Conservation (phyloP, 805 yeast genomes). For the Metschnikowia chrysomelidarum region DNA sequence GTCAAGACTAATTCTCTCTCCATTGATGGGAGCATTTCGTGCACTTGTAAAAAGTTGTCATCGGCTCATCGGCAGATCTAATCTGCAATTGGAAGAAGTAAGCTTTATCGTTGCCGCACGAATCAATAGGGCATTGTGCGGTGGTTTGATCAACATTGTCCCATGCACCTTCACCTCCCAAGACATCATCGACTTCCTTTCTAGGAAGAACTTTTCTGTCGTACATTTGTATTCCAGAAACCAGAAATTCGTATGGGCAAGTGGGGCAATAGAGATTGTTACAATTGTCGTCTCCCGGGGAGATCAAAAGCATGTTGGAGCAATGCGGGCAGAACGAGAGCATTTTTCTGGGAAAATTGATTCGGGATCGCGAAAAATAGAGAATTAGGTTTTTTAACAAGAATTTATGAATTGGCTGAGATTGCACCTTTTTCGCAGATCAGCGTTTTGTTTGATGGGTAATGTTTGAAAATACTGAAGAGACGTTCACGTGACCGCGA, state of each 20-base stretch:
- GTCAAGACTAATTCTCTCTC: constrained; percentile 91
- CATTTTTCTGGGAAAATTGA: too few relatives aligned
- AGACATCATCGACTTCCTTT: constrained; percentile 92
- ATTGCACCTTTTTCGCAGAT: too few relatives aligned
- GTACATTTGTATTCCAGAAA: constrained; percentile 76
- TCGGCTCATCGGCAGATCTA: constrained; percentile 98
- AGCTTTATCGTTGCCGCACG: constrained; percentile 86
- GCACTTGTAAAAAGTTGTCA: constrained; percentile 97
- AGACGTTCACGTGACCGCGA: too few relatives aligned
- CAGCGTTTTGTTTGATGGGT: too few relatives aligned
- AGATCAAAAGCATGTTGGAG: constrained; percentile 80
- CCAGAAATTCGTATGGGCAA: constrained; percentile 93
- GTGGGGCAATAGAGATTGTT: constrained; percentile 85
- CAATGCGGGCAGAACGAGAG: constrained; percentile 94
- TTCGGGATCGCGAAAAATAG: too few relatives aligned
- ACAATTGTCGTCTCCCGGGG: constrained; percentile 51
- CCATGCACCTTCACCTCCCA: constrained; percentile 98
- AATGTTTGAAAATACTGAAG: too few relatives aligned
- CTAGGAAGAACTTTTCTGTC: constrained; percentile 81
- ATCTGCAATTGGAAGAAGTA: constrained; percentile 96
- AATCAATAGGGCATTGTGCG: constrained; percentile 86
- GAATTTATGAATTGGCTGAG: too few relatives aligned
- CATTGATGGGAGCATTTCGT: constrained; percentile 91
- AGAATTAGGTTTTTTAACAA: too few relatives aligned
- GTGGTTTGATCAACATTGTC: constrained; percentile 96